phyloP scores from a whole-genome alignment of 306 rosid species.

The Fragaria ananassa region DNA sequence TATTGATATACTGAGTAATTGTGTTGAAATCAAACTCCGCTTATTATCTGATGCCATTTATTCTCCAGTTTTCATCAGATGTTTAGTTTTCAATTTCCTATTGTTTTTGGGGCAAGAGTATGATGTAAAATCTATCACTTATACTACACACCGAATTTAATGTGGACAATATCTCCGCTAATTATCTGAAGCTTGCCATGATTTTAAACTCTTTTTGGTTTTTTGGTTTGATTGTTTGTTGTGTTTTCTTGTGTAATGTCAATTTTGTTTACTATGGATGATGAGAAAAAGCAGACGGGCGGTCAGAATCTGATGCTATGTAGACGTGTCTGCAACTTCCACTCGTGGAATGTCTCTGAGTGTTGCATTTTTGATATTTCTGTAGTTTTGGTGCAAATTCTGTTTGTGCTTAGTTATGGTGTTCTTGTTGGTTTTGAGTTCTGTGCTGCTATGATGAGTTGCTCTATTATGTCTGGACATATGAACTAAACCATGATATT shows the following conservation, averaged over 20 bases:
- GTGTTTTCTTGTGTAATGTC: too few species aligned
- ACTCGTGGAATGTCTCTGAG: slow-evolving; percentile 66
- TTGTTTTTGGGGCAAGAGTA: slow-evolving; percentile 28
- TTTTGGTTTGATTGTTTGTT: too few species aligned
- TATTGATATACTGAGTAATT: slow-evolving; percentile 86
- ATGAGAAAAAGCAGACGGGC: slow-evolving; percentile 96
- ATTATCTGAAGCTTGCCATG: slow-evolving; percentile 70
- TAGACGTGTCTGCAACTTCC: slow-evolving; percentile 90
- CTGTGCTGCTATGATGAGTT: slow-evolving; percentile 58
- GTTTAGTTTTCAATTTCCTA: not conserved
- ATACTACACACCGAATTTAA: slow-evolving; percentile 66
- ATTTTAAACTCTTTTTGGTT: too few species aligned
- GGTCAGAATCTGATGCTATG: slow-evolving; percentile 97
- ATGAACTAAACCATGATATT: slow-evolving; percentile 46
- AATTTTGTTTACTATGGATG: slow-evolving; percentile 19
- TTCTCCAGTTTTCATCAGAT: not conserved
- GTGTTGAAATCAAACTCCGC: slow-evolving; percentile 45
- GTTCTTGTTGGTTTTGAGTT: too few species aligned
- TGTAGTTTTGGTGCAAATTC: too few species aligned
- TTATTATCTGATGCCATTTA: slow-evolving; percentile 16
- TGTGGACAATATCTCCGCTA: slow-evolving; percentile 82
- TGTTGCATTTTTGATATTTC: not conserved
- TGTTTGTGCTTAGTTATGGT: too few species aligned
- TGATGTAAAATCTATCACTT: slow-evolving; percentile 54
- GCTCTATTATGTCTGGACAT: slow-evolving; percentile 81